Percentiles rank a stretch among this genome's conserved stretches.
Conservation (phyloP, 305 asterid genomes). For the Solanum hybrid region DNA sequence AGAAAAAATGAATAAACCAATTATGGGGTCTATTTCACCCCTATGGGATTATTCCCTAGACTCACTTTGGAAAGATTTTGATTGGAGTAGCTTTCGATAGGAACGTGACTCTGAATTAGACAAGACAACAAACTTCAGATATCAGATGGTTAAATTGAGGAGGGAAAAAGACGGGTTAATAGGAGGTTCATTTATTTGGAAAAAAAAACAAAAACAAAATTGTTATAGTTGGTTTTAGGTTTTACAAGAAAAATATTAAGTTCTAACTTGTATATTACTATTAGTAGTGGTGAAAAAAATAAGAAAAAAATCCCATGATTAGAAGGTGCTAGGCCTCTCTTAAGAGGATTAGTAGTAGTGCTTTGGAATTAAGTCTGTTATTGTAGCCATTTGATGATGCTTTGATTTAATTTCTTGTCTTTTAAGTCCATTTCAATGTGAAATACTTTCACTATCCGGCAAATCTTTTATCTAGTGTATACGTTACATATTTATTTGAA, state of each 20-base stretch:
- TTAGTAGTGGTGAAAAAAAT: not conserved
- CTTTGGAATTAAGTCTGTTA: not conserved
- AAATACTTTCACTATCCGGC: not conserved
- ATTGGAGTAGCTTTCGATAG: constrained; percentile 8
- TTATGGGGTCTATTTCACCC: constrained; percentile 8
- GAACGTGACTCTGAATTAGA: constrained; percentile 1
- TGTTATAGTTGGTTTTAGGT: not conserved
- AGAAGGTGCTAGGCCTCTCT: not conserved
- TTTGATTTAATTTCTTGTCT: not conserved
- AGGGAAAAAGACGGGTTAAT: not conserved
- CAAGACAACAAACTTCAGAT: not conserved
- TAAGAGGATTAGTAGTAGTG: not conserved
- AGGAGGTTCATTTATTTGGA: not conserved
- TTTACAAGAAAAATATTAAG: not conserved
- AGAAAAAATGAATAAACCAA: constrained; percentile 1
- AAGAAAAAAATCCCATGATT: not conserved
- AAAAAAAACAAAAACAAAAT: not conserved
- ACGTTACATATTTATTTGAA: not conserved
- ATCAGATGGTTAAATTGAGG: not conserved
- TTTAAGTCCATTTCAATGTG: not conserved
- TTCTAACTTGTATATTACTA: constrained; percentile 1
- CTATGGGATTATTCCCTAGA: constrained; percentile 25
- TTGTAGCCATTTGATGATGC: constrained; percentile 1
- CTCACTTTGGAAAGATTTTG: constrained; percentile 10
- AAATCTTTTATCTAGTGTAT: not conserved